These are phyloP conservation scores for Cercophora sp. DNA, from an alignment of 495 filamentous ascomycete species.

Conservation along the genomic window DNA sequence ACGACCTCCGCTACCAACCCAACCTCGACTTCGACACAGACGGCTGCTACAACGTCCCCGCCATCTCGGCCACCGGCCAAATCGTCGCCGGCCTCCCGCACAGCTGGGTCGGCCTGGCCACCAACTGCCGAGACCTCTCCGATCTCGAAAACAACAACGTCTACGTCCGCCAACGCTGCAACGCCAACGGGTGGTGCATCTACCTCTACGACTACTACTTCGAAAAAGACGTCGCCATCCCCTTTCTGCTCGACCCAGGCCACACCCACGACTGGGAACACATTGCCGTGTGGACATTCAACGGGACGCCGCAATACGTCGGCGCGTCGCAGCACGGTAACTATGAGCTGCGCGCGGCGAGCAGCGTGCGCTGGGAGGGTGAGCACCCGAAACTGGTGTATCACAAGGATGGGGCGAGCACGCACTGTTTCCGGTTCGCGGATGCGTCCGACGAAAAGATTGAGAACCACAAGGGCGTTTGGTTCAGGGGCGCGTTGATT, in stretches of 20 bases:
- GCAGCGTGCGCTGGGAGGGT: constrained; percentile 37
- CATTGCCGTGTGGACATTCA: constrained; percentile 39
- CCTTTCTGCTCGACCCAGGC: constrained; percentile 31
- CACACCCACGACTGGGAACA: constrained; percentile 49
- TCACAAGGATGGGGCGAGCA: constrained; percentile 40
- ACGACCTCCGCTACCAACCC: constrained; percentile 42
- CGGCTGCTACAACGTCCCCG: constrained; percentile 46
- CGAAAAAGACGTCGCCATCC: constrained; percentile 41
- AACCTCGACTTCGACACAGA: constrained; percentile 45
- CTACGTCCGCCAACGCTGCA: constrained; percentile 43
- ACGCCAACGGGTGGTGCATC: constrained; percentile 39
- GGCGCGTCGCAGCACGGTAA: constrained; percentile 37
- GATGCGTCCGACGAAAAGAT: constrained; percentile 33
- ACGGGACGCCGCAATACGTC: constrained; percentile 31
- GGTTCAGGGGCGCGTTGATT: constrained; percentile 38
- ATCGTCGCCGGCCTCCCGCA: constrained; percentile 36
- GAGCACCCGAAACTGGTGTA: constrained; percentile 43
- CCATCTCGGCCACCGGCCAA: constrained; percentile 34
- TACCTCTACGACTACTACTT: constrained; percentile 48
- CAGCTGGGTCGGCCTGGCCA: constrained; percentile 26
- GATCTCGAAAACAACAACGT: constrained; percentile 45
- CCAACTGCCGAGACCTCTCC: constrained; percentile 36
- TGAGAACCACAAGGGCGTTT: constrained; percentile 38
- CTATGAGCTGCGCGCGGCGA: constrained; percentile 30
- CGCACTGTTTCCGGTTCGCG: constrained; percentile 42